Evolutionary conservation across 495 filamentous ascomycete genomes (phyloP), one percentile per base, ranked within the genome.

Genomic region (Tuber calosporum): DNA sequence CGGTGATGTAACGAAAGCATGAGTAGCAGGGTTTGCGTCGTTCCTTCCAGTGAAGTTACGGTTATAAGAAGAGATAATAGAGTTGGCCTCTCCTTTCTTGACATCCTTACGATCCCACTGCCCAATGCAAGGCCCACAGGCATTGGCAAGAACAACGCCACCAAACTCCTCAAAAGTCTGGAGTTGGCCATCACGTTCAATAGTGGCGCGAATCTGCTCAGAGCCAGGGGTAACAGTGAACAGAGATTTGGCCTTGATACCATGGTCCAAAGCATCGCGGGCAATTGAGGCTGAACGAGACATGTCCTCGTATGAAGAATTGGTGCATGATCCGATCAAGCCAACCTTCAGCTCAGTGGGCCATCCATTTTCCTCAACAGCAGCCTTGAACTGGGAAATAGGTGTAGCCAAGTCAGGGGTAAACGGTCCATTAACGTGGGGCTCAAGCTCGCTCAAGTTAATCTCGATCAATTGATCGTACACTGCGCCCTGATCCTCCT

Each of bases 221-320:
- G 93, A 97, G 82, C 95, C 95, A 72, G 95, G 95, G 74, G 95
- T 97, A 76, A 99, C 91, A 80, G 92, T 92, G 87, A 98, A 98
- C 80, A 92, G 85, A 80, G 93, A 87, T 88, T 97, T 97, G 78
- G 96, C 88, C 87, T 97, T 97, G 82, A 98, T 75, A 76, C 95
- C 96, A 82, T 97, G 94, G 85, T 94, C 84, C 73, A 97, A 87
- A 79, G 96, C 96, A 84, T 99, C 93, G 73, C 90, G 92, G 69
- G 94, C 96, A 83, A 99, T 98, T 43, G 93, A 93, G 71, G 95
- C 95, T 81, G 89, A 92, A 77, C 96, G 93, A 79, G 90, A 92
- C 95, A 99, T 98, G 82, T 99, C 95, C 86, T 99, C 96, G 84
- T 99, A 99, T 39, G 94, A 97, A 66, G 93, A 97, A 89, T 99